Percentiles rank a stretch among this genome's conserved stretches.
phyloP scores from a whole-genome alignment of 805 yeast species.

The Yamadazyma kitorensis region DNA sequence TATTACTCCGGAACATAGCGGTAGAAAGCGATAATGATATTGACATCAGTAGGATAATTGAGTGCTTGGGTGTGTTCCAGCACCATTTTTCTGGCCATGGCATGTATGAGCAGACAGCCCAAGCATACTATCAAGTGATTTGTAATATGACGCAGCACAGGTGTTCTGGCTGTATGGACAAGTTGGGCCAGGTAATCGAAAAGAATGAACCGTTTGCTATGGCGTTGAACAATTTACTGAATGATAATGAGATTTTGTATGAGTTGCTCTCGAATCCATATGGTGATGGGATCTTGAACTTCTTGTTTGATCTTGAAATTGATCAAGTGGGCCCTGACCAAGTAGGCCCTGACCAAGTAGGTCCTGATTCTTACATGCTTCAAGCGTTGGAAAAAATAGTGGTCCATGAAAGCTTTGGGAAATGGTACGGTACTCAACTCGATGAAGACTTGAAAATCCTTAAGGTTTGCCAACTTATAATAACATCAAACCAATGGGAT shows the following conservation, averaged over 20 bases:
- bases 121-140: constrained; percentile 20
- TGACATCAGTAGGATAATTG: constrained; percentile 4
- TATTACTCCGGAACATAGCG: constrained; percentile 49
- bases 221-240: constrained; percentile 6
- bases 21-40: constrained; percentile 19
- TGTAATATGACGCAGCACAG: constrained; percentile 20
- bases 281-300: constrained; percentile 4
- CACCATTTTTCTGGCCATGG: constrained; percentile 1
- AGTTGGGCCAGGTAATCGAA: constrained; percentile 30
- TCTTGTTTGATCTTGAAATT: constrained; percentile 6
- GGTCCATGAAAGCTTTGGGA: constrained; percentile 11
- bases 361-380: too few relatives aligned
- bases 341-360: neutral
- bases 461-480: constrained; percentile 33
- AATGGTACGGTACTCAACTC: constrained; percentile 14
- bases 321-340: constrained; percentile 3
- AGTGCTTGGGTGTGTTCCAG: constrained; percentile 2
- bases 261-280: constrained; percentile 12
- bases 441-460: constrained; percentile 23
- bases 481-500: constrained; percentile 41
- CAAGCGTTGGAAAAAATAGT: constrained; percentile 2
- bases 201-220: constrained; percentile 24
- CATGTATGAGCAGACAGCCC: constrained; percentile 14
- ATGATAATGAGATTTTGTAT: constrained; percentile 11
- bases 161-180: constrained; percentile 3